A percentile compares a stretch with the other conserved stretches of the same genome.
Conservation (phyloP, 179 eudicot genomes). For the Amaranthus tricolor region DNA sequence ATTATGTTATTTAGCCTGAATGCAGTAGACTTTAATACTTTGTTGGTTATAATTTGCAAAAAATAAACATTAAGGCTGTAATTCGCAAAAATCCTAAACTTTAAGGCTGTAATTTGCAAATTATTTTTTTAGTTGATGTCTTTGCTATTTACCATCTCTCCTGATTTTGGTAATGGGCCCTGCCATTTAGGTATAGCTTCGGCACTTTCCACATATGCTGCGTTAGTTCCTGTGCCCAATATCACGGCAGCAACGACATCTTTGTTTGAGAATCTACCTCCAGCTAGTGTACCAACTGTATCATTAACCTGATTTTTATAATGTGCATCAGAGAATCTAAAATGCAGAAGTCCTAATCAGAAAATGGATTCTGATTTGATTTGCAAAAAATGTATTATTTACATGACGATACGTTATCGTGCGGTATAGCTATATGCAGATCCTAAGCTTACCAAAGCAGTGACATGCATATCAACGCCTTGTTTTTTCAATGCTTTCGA, state of each 20-base stretch:
- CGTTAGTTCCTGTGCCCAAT: slow-evolving; percentile 92
- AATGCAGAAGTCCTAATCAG: slow-evolving; percentile 7
- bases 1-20: no score
- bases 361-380: not conserved
- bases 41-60: no score
- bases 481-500: slow-evolving; percentile 47
- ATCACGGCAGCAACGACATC: slow-evolving; percentile 82
- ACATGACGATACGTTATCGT: not conserved
- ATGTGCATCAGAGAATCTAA: slow-evolving; percentile 18
- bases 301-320: slow-evolving; percentile 62
- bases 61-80: no score
- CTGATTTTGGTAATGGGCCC: slow-evolving; percentile 64
- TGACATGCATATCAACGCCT: slow-evolving; percentile 54
- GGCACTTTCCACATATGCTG: slow-evolving; percentile 74
- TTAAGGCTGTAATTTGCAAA: not conserved
- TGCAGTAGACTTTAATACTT: no score
- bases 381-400: not conserved
- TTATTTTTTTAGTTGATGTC: not conserved
- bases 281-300: slow-evolving; percentile 86
- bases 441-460: slow-evolving; percentile 51
- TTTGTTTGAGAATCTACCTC: slow-evolving; percentile 69
- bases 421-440: not conserved
- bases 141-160: slow-evolving; percentile 58
- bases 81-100: no score
- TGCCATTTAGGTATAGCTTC: slow-evolving; percentile 75